These are phyloP conservation scores for Clarireedia paspali DNA, from an alignment of 2,329 filamentous ascomycete genomes.

Conservation along the genomic window DNA sequence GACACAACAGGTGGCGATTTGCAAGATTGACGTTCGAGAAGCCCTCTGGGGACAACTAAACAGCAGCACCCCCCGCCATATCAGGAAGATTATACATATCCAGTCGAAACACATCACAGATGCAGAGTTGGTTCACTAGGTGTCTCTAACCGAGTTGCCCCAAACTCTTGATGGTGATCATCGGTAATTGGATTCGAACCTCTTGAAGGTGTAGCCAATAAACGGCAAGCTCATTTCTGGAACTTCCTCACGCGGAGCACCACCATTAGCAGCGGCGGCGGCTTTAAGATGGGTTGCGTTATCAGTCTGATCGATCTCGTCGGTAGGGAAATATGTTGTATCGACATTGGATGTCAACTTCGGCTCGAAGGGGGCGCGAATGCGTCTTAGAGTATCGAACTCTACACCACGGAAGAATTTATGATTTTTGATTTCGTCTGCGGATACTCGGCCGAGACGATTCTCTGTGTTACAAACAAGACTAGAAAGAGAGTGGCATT, in stretches of 20 bases:
- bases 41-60: not conserved
- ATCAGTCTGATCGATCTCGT: conserved; percentile 96
- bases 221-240: conserved; percentile 95
- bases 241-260: conserved; percentile 58
- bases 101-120: not conserved
- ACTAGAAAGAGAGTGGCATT: conserved; percentile 39
- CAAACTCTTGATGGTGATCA: conserved; percentile 28
- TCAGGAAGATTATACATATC: not conserved
- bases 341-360: conserved; percentile 89
- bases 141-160: not conserved
- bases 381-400: conserved; percentile 85
- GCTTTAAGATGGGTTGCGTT: conserved; percentile 82
- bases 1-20: conserved; percentile 1
- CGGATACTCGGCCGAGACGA: conserved; percentile 78
- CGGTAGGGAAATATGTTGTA: conserved; percentile 96
- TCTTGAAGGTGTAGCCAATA: conserved; percentile 96
- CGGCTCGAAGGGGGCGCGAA: conserved; percentile 93
- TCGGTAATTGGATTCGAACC: conserved; percentile 70
- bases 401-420: conserved; percentile 95
- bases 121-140: not conserved
- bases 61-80: not conserved
- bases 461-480: conserved; percentile 92
- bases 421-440: conserved; percentile 87
- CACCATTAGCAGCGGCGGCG: conserved; percentile 52
- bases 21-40: conserved; percentile 1